phyloP scores from a whole-genome alignment of 129 eudicot genomes.

The Scalesia atractyloides region DNA sequence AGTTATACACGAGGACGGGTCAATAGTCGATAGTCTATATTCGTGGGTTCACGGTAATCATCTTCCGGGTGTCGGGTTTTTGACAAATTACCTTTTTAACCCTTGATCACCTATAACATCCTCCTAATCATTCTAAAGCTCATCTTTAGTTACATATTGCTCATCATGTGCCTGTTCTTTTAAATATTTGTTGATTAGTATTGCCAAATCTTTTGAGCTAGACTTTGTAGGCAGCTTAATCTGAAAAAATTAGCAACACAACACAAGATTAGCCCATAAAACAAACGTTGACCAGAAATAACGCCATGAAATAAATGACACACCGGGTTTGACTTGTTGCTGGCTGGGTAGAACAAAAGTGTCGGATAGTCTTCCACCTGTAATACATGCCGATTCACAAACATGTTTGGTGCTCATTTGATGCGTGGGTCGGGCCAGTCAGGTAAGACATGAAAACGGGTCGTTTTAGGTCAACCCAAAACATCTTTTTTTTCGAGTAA shows the following conservation, averaged over 20 bases:
- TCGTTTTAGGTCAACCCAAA: background rate
- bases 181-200: conserved; percentile 63
- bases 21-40: conserved; percentile 13
- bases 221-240: conserved; percentile 68
- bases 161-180: conserved; percentile 44
- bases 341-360: conserved; percentile 71
- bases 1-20: conserved; percentile 2
- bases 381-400: conserved; percentile 4
- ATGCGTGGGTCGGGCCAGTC: background rate
- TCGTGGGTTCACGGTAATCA: background rate
- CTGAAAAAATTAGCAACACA: conserved; percentile 44
- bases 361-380: conserved; percentile 69
- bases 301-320: conserved; percentile 23
- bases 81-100: conserved; percentile 7
- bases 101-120: conserved; percentile 12
- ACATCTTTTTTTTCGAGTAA: conserved; percentile 3
- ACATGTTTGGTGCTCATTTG: background rate
- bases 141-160: conserved; percentile 56
- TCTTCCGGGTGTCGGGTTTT: conserved; percentile 8
- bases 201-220: conserved; percentile 81
- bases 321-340: conserved; percentile 76
- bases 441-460: background rate
- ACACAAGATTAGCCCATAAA: conserved; percentile 10
- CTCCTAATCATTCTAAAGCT: conserved; percentile 51
- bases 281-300: conserved; percentile 7